These are phyloP conservation scores for Taphrina sp. DNA, from an alignment of 1,139 yeast species.

Conservation along the genomic window DNA sequence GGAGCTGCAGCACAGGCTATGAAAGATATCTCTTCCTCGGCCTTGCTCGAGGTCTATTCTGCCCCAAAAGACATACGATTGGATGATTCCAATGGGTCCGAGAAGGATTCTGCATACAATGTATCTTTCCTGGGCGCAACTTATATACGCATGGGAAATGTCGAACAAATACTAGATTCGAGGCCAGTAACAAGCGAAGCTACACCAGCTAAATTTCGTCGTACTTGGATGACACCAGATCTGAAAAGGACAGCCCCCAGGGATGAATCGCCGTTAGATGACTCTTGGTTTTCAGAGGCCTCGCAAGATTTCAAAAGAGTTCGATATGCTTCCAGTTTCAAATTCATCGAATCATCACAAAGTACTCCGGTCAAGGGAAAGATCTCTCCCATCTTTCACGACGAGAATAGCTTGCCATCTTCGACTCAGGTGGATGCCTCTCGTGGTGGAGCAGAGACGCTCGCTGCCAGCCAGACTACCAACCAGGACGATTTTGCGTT, in stretches of 20 bases:
- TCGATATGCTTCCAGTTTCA: slow-evolving; percentile 13
- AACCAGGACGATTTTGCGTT: neutral
- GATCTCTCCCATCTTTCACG: neutral
- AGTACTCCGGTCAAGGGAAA: neutral
- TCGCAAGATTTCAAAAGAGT: slow-evolving; percentile 4
- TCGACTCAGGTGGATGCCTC: too few species aligned
- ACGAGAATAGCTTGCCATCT: slow-evolving; percentile 2
- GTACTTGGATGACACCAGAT: slow-evolving; percentile 30
- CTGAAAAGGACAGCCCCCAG: slow-evolving; percentile 12
- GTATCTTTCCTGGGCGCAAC: slow-evolving; percentile 8
- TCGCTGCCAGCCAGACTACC: neutral
- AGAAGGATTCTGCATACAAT: slow-evolving; percentile 7
- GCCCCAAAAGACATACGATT: slow-evolving; percentile 4
- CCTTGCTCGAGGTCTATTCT: slow-evolving; percentile 2
- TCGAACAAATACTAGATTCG: slow-evolving; percentile 5
- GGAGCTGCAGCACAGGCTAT: slow-evolving; percentile 33
- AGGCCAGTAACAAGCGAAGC: neutral
- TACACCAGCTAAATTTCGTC: slow-evolving; percentile 11
- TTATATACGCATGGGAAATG: neutral
- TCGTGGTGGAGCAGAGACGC: neutral
- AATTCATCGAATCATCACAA: slow-evolving; percentile 5
- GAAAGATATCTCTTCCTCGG: slow-evolving; percentile 25
- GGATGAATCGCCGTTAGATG: slow-evolving; percentile 20
- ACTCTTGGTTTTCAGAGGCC: slow-evolving; percentile 21
- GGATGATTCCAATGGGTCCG: slow-evolving; percentile 1